Evolutionary conservation across 257 asterid species (phyloP).

Genomic region (Paraleonurus japonicus): DNA sequence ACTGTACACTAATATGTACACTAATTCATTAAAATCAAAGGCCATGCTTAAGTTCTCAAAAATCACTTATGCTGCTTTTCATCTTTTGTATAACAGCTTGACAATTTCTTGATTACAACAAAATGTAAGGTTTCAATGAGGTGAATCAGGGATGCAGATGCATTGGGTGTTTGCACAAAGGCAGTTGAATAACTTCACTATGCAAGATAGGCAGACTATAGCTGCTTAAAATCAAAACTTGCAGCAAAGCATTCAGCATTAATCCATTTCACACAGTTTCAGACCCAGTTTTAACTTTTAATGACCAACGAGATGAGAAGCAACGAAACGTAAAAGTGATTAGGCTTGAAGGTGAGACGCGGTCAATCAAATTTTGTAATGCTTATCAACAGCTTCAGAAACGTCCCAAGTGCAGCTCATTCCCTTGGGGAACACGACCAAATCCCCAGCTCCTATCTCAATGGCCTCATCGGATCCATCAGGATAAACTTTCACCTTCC

Average conservation of each 20-base stretch:
- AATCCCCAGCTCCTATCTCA: slow-evolving; percentile 61
- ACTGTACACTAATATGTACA: slow-evolving; percentile 23
- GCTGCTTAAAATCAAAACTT: neutral
- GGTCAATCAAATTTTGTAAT: slow-evolving; percentile 54
- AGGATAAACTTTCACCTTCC: slow-evolving; percentile 64
- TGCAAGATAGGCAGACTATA: neutral
- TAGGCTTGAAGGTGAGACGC: neutral
- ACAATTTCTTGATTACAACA: neutral
- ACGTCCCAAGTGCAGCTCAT: slow-evolving; percentile 79
- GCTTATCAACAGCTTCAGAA: slow-evolving; percentile 64
- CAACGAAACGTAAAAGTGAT: neutral
- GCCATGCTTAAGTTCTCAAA: neutral
- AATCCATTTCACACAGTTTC: neutral
- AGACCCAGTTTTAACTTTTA: neutral
- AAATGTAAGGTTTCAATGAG: no score
- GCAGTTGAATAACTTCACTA: neutral
- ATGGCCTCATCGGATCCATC: slow-evolving; percentile 55
- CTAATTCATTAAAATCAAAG: slow-evolving; percentile 1
- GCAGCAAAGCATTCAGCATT: neutral
- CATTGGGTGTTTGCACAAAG: neutral
- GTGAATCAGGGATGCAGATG: neutral
- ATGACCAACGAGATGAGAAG: no score
- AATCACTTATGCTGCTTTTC: neutral
- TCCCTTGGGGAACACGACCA: slow-evolving; percentile 74
- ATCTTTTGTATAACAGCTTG: no score